Evolutionary conservation across 208 protist genomes (phyloP), one percentile per base, ranked within the genome.

Genomic region (Trichomonas vaginalis): DNA sequence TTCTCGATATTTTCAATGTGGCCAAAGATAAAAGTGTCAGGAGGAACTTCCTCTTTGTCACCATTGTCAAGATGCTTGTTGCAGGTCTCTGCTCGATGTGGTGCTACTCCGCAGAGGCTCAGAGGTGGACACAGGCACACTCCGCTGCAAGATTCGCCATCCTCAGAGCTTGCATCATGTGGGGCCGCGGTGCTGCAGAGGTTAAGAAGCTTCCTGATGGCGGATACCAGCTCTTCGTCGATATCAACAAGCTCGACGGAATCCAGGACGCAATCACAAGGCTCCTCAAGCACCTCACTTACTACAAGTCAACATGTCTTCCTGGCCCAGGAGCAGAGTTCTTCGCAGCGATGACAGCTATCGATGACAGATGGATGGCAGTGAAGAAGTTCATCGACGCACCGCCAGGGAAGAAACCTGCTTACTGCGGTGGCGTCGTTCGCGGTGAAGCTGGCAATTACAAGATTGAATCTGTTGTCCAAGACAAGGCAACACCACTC

Each of bases 91-190:
- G 21, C 9, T n/a, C 42, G 15, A 42, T 96, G n/a, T 62, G 48
- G 2, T 96, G 92, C 27, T 96, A 96, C 27, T 47, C 56, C 17
- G 46, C 87, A 2, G 83, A 47, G 35, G 39, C 96, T 12, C 12
- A 95, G 12, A 62, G 95, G 39, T 96, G 96, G 96, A 95, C 49
- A 88, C 96, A 96, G 62, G 96, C 96, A 9, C 96, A 96, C 39
- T 42, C 96, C 27, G 47, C 83, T 37, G 96, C 95, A 9, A 61
- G 95, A 35, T 96, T 82, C 40, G 95, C 95, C 4, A 70, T 96
- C 23, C 10, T 96, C 0, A 82, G 47, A n/a, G 80, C 82, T 14
- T 46, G 40, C 37, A 23, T 90, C 15, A 90, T 35, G 17, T 90
- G 82, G 82, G 42, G 82, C 21, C 46, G 23, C 12, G 82, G 82